Evolutionary conservation across 2,329 filamentous ascomycete species (phyloP).

Genomic region (Xylariaceae sp.): DNA sequence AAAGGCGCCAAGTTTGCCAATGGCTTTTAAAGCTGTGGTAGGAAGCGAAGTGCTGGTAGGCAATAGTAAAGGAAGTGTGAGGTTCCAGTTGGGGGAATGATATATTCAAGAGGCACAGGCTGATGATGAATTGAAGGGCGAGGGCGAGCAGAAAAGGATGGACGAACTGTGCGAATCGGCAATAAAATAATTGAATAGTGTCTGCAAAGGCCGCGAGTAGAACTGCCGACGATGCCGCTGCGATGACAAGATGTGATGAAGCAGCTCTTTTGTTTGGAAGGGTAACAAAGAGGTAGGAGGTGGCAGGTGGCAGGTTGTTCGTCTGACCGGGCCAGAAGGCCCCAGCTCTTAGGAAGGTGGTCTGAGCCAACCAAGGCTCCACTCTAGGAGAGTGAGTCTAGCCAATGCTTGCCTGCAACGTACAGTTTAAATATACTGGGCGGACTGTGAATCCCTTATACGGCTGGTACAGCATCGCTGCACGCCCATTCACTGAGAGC

Average conservation of each 20-base stretch:
- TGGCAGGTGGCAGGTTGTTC: constrained; percentile 4
- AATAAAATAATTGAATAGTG: constrained; percentile 22
- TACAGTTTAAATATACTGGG: too few relatives aligned
- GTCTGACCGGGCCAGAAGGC: constrained; percentile 2
- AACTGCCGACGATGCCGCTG: constrained; percentile 26
- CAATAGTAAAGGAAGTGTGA: constrained; percentile 18
- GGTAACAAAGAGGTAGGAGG: constrained; percentile 19
- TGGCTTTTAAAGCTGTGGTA: constrained; percentile 28
- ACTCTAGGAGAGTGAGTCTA: too few relatives aligned
- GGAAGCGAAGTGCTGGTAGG: constrained; percentile 26
- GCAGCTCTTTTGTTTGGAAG: constrained; percentile 22
- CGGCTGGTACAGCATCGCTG: too few relatives aligned
- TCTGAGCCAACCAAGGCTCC: too few relatives aligned
- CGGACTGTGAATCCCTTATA: too few relatives aligned
- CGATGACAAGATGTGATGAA: constrained; percentile 15
- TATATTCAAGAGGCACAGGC: constrained; percentile 13
- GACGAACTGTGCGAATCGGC: constrained; percentile 42
- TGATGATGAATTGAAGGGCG: constrained; percentile 28
- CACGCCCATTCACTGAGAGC: too few relatives aligned
- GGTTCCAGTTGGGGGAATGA: constrained; percentile 15
- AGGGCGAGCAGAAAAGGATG: constrained; percentile 37
- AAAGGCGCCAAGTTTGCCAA: constrained; percentile 36
- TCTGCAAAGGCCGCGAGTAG: constrained; percentile 31
- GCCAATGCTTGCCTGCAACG: too few relatives aligned
- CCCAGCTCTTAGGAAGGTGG: too few relatives aligned